Conservation (phyloP, 2,329 filamentous ascomycete genomes). For the Tetracladium maxilliforme region DNA sequence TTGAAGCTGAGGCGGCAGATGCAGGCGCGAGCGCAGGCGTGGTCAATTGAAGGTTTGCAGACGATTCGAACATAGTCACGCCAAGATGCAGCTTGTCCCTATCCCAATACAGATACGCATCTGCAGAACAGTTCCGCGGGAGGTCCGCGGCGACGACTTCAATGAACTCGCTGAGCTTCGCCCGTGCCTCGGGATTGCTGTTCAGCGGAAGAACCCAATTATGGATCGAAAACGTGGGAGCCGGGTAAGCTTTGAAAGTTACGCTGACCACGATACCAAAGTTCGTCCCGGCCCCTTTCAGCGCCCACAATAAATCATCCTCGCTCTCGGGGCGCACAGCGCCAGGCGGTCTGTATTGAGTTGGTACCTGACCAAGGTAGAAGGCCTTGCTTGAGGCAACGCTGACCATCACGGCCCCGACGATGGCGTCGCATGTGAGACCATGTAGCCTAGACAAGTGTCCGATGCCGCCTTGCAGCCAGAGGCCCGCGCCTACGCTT, state of each 20-base stretch:
- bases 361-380: conserved; percentile 31
- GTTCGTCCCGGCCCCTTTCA: conserved; percentile 41
- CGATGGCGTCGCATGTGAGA: conserved; percentile 41
- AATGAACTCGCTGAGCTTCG: conserved; percentile 24
- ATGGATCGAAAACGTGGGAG: too few species aligned
- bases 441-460: conserved; percentile 39
- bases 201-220: conserved; percentile 14
- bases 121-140: conserved; percentile 27
- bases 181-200: conserved; percentile 14
- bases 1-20: too few species aligned
- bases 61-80: conserved; percentile 30
- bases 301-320: conserved; percentile 37
- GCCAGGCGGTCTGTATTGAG: too few species aligned
- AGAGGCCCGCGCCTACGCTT: conserved; percentile 46
- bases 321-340: too few species aligned
- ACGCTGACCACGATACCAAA: conserved; percentile 35
- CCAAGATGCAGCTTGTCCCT: conserved; percentile 29
- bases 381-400: conserved; percentile 29
- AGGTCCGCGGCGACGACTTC: conserved; percentile 21
- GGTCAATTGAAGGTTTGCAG: conserved; percentile 8
- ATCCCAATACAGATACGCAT: conserved; percentile 40
- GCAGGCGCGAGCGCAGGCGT: conserved; percentile 4
- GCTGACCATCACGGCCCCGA: conserved; percentile 44
- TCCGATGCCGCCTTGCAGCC: conserved; percentile 51
- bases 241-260: conserved; percentile 20